Conservation (phyloP, 495 filamentous ascomycete genomes). For the Aeminium ludgeri region DNA sequence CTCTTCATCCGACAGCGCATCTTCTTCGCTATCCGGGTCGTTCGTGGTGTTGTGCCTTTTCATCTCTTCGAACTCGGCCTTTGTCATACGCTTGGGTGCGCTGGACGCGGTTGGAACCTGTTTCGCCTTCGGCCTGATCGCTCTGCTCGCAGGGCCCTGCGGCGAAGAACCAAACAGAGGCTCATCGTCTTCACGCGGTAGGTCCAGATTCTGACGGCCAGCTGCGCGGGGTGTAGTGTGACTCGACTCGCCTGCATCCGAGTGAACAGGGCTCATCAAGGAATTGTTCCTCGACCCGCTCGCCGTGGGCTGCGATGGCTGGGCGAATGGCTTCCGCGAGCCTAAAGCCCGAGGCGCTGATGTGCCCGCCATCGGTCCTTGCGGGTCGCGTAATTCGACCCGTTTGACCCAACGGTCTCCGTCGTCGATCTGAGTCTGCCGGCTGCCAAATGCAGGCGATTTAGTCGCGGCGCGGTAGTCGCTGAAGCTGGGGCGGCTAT, state of each 20-base stretch:
- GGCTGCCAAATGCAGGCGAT: too few species aligned
- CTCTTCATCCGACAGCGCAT: constrained; percentile 39
- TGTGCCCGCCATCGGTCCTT: not conserved
- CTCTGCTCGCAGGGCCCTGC: constrained; percentile 12
- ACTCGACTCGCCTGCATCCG: constrained; percentile 8
- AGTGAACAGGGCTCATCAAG: constrained; percentile 4
- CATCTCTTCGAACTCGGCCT: constrained; percentile 11
- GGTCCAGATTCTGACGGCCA: not conserved
- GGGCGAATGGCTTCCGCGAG: not conserved
- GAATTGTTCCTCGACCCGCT: constrained; percentile 5
- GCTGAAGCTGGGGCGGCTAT: constrained; percentile 1
- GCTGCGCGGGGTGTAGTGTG: constrained; percentile 15
- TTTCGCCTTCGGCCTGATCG: constrained; percentile 9
- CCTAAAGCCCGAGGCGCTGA: too few species aligned
- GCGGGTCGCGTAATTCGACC: constrained; percentile 1
- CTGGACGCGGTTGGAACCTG: constrained; percentile 12
- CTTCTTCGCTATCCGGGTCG: constrained; percentile 36
- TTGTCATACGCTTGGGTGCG: constrained; percentile 12
- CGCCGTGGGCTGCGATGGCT: constrained; percentile 5
- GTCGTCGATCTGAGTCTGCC: constrained; percentile 4
- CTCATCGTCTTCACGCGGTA: constrained; percentile 3
- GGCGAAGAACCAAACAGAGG: constrained; percentile 12
- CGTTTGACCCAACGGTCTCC: constrained; percentile 4
- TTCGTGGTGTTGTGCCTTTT: constrained; percentile 34
- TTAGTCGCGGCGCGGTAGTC: too few species aligned